Conservation (phyloP, 2,329 filamentous ascomycete genomes). For the Lachnellula hyalina region DNA sequence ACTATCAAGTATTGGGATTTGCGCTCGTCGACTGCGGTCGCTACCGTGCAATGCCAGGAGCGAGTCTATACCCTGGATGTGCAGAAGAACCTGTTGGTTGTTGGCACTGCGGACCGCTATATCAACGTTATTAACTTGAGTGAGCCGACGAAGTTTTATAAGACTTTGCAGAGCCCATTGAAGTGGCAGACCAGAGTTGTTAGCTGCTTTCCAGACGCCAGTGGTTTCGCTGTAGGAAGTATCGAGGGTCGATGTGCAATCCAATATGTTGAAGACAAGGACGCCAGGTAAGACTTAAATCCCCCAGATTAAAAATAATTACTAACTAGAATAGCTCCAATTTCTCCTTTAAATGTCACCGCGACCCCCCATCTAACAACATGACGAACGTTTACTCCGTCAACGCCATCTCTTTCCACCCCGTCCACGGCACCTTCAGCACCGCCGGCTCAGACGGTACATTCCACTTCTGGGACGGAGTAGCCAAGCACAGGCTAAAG, state of each 20-base stretch:
- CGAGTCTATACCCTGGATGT: constrained; percentile 90
- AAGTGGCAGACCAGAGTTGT: constrained; percentile 98
- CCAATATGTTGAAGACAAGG: constrained; percentile 96
- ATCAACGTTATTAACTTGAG: constrained; percentile 93
- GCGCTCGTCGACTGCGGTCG: constrained; percentile 59
- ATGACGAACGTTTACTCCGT: constrained; percentile 88
- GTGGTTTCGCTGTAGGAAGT: constrained; percentile 89
- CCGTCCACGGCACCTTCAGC: constrained; percentile 94
- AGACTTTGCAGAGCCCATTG: constrained; percentile 89
- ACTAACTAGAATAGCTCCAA: constrained; percentile 56
- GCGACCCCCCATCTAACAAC: constrained; percentile 70
- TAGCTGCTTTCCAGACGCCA: constrained; percentile 88
- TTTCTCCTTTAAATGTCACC: constrained; percentile 99
- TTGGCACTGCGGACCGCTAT: constrained; percentile 90
- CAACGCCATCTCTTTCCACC: constrained; percentile 97
- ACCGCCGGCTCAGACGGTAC: constrained; percentile 94
- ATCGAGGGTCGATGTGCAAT: constrained; percentile 97
- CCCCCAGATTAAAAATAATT: not conserved
- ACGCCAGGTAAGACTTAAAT: constrained; percentile 53
- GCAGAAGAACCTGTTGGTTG: constrained; percentile 78
- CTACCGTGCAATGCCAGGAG: constrained; percentile 63
- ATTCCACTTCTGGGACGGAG: constrained; percentile 96
- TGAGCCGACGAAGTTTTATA: constrained; percentile 87
- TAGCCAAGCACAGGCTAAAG: constrained; percentile 82
- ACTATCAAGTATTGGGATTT: constrained; percentile 87